phyloP scores from a whole-genome alignment of 83 land plant genomes.

The Isoetes engelmannii region DNA sequence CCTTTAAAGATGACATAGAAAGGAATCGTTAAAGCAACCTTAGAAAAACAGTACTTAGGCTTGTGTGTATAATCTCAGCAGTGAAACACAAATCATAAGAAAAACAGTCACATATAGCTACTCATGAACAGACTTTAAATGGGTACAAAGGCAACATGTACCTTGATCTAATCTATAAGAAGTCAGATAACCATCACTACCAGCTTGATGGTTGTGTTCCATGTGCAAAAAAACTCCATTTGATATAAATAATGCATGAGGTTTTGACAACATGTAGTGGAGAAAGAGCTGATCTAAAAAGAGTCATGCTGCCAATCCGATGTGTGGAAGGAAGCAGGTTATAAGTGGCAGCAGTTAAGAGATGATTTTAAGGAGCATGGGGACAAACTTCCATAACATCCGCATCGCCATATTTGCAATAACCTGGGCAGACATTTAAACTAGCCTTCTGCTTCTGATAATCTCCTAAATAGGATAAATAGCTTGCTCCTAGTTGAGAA shows the following conservation, averaged over 20 bases:
- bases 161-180: conserved; percentile 38
- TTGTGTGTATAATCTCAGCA: conserved; percentile 2
- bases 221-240: conserved; percentile 48
- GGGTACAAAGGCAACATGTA: not conserved
- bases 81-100: not conserved
- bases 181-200: conserved; percentile 60
- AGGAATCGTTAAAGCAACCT: no score
- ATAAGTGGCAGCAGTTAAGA: conserved; percentile 83
- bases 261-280: conserved; percentile 43
- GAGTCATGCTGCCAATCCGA: conserved; percentile 57
- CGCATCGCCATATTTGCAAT: conserved; percentile 54
- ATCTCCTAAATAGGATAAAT: no score
- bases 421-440: no score
- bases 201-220: conserved; percentile 52
- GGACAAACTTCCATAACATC: conserved; percentile 95
- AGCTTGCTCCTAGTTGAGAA: no score
- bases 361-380: conserved; percentile 31
- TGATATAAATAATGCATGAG: conserved; percentile 76
- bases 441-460: no score
- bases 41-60: not conserved
- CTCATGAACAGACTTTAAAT: not conserved
- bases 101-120: not conserved
- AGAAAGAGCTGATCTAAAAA: conserved; percentile 38
- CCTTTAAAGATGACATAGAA: no score
- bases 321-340: conserved; percentile 34